Evolutionary conservation across 1,284 basidiomycete species (phyloP), one percentile per base, ranked within the genome.

Genomic region (Cutaneotrichosporon sp.): DNA sequence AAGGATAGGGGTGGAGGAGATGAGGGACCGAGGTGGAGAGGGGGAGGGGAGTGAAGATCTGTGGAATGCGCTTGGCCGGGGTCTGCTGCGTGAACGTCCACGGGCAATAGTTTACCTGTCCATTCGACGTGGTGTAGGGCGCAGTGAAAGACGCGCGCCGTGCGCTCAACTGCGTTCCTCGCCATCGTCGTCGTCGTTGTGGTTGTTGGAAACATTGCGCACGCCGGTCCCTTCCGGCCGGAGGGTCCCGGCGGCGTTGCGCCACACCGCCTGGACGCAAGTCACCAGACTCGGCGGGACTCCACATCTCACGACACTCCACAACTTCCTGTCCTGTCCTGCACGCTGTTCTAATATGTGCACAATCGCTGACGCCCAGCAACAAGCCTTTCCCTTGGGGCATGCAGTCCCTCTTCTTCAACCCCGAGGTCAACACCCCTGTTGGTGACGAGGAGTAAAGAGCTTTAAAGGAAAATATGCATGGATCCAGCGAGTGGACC

Each of bases 371-470:
- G 14, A 35, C 49, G 24, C 9, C n/a, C 52, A 57, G 59, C 56
- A 50, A 26, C 48, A 54, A 61, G 61, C 64, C 64, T 52, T 68
- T 65, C 65, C 67, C 68, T 39, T 73, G 71, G 71, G 71, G 71
- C 52, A 70, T 62, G 56, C 66, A 74, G 60, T 56, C 67, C 50
- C 65, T 70, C 46, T 72, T 74, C 68, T 74, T 67, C 66, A 74
- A 74, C 70, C 51, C 54, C 42, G 51, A 59, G 54, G 54, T 55
- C 49, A 54, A 57, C 46, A 45, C 44, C 38, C 46, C 34, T 22
- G 52, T 51, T 25, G 55, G 46, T 24, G 25, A 17, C 34, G 44
- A 24, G 17, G 51, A 54, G 46, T 46, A 56, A 46, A 26, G 26
- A 34, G 3, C 20, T 19, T 19, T n/a, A n/a, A n/a, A 31, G 24